Conservation (phyloP, 495 filamentous ascomycete species). For the Barbatosphaeria neglecta region DNA sequence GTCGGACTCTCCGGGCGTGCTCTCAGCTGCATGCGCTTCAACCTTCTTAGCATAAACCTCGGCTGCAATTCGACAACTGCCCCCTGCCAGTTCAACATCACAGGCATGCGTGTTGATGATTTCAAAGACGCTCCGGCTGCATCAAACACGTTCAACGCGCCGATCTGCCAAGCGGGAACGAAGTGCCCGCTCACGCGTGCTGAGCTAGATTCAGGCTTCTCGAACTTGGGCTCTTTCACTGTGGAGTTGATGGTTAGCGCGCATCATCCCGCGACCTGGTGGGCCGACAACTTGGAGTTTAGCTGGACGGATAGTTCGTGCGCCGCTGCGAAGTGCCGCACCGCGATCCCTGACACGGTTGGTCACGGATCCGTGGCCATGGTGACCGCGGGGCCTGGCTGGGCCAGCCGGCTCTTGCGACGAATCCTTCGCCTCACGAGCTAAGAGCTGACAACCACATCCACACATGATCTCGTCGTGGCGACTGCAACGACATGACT, state of each 20-base stretch:
- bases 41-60: conserved; percentile 24
- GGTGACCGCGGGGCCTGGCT: not conserved
- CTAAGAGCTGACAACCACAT: not conserved
- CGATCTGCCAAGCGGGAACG: conserved; percentile 16
- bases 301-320: conserved; percentile 31
- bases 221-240: conserved; percentile 26
- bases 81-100: conserved; percentile 27
- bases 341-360: conserved; percentile 18
- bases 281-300: conserved; percentile 30
- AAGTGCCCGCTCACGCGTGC: conserved; percentile 23
- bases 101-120: conserved; percentile 19
- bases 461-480: too few species aligned
- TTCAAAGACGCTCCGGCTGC: conserved; percentile 10
- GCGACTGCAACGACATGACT: not conserved
- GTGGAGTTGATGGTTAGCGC: conserved; percentile 17
- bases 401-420: not conserved
- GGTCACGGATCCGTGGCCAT: conserved; percentile 4
- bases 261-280: conserved; percentile 20
- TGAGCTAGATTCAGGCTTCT: conserved; percentile 18
- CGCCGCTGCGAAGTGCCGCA: conserved; percentile 23
- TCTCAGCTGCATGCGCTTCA: conserved; percentile 28
- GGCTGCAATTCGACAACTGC: conserved; percentile 26
- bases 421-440: not conserved
- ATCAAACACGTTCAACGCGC: conserved; percentile 14
- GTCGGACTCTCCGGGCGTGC: conserved; percentile 16